Evolutionary conservation across 1,139 yeast species (phyloP).

Genomic region (Hyphopichia buzzinii): DNA sequence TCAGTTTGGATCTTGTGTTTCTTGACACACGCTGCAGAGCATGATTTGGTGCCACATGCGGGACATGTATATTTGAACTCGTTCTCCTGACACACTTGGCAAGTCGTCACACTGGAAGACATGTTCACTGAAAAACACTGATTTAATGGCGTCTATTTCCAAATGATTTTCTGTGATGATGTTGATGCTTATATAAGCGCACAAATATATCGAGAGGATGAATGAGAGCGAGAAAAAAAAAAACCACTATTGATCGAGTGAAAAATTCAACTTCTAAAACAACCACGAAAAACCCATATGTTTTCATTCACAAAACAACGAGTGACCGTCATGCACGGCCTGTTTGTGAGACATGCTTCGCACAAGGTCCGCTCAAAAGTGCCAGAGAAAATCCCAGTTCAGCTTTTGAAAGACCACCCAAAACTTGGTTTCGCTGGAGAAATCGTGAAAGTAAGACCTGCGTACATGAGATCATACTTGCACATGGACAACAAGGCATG

Average conservation of each 20-base stretch:
- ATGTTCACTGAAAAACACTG: too few relatives aligned
- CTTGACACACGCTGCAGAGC: constrained; percentile 70
- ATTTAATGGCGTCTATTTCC: too few relatives aligned
- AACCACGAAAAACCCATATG: too few relatives aligned
- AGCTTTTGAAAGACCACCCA: constrained; percentile 65
- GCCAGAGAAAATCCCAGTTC: constrained; percentile 59
- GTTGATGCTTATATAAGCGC: too few relatives aligned
- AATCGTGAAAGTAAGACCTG: constrained; percentile 73
- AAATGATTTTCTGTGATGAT: too few relatives aligned
- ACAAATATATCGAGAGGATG: too few relatives aligned
- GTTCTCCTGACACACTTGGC: constrained; percentile 51
- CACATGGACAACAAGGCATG: constrained; percentile 73
- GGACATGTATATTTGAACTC: constrained; percentile 79
- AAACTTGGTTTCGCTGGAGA: constrained; percentile 67
- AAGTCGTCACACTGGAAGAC: too few relatives aligned
- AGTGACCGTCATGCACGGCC: too few relatives aligned
- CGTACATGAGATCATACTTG: constrained; percentile 76
- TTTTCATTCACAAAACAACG: too few relatives aligned
- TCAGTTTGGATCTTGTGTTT: constrained; percentile 60
- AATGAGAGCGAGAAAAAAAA: too few relatives aligned
- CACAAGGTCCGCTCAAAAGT: constrained; percentile 7
- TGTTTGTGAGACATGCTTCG: constrained; percentile 10
- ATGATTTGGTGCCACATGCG: constrained; percentile 64
- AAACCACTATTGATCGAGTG: too few relatives aligned
- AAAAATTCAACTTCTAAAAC: too few relatives aligned